Percentiles rank a stretch among this genome's conserved stretches.
Evolutionary conservation across 352 stramenopile species (phyloP).

Genomic region (Globisporangium uncinulatum): DNA sequence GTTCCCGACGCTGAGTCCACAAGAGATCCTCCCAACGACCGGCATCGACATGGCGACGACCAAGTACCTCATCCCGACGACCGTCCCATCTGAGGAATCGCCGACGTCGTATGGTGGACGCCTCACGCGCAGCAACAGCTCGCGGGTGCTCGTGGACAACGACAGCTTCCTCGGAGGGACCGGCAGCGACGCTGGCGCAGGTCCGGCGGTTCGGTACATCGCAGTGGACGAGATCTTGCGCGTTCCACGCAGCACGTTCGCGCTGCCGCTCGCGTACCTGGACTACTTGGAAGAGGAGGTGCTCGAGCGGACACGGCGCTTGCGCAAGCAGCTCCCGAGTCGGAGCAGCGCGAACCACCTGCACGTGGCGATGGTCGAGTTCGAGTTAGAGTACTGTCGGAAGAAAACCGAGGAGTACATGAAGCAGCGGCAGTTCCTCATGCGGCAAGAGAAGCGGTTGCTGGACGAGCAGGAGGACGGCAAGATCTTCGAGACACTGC

Average conservation of each 20-base stretch:
- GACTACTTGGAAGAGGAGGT: constrained; percentile 69
- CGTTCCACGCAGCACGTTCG: constrained; percentile 67
- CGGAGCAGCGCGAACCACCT: constrained; percentile 13
- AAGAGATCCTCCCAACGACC: constrained; percentile 49
- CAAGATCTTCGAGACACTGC: constrained; percentile 30
- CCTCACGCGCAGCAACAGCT: constrained; percentile 24
- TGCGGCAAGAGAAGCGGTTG: constrained; percentile 63
- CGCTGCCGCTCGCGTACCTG: constrained; percentile 63
- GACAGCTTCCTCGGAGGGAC: constrained; percentile 45
- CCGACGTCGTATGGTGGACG: constrained; percentile 21
- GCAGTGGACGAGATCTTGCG: constrained; percentile 77
- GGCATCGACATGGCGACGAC: constrained; percentile 67
- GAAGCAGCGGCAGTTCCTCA: constrained; percentile 69
- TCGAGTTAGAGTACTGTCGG: constrained; percentile 56
- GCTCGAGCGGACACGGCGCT: constrained; percentile 36
- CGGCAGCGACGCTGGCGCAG: constrained; percentile 23
- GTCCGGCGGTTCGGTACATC: constrained; percentile 36
- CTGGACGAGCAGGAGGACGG: constrained; percentile 45
- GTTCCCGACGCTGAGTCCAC: constrained; percentile 38
- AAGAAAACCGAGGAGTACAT: constrained; percentile 73
- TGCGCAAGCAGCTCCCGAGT: constrained; percentile 40
- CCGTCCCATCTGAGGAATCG: constrained; percentile 13
- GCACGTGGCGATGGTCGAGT: constrained; percentile 27
- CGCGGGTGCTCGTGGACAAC: constrained; percentile 51
- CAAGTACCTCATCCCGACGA: constrained; percentile 75